Percentiles rank a stretch among this genome's conserved stretches.
phyloP scores from a whole-genome alignment of 495 filamentous ascomycete genomes.

The Penicillium ucsense region DNA sequence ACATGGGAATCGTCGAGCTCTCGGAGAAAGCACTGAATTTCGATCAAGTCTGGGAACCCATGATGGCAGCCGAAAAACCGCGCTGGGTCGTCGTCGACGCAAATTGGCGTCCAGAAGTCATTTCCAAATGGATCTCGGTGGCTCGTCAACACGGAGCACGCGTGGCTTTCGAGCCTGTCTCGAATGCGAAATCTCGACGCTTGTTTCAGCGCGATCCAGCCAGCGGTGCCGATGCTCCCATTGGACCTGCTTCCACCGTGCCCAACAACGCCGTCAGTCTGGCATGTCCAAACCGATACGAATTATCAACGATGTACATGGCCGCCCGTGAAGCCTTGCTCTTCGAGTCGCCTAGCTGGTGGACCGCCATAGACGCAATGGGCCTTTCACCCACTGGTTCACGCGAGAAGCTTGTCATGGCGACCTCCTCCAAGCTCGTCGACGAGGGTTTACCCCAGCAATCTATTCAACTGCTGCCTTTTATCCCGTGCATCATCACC shows the following conservation, averaged over 20 bases:
- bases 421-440: constrained; percentile 54
- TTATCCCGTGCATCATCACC: constrained; percentile 70
- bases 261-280: constrained; percentile 58
- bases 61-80: constrained; percentile 45
- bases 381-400: constrained; percentile 47
- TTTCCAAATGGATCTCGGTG: constrained; percentile 52
- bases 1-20: constrained; percentile 77
- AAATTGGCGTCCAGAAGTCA: constrained; percentile 60
- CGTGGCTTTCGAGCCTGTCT: constrained; percentile 90
- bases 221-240: constrained; percentile 12
- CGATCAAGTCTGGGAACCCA: constrained; percentile 48
- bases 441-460: constrained; percentile 76
- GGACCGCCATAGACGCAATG: constrained; percentile 65
- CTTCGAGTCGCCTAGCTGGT: constrained; percentile 63
- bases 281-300: constrained; percentile 71
- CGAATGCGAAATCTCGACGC: constrained; percentile 59
- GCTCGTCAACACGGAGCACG: constrained; percentile 43
- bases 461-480: constrained; percentile 76
- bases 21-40: constrained; percentile 30
- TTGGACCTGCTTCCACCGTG: constrained; percentile 34
- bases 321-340: constrained; percentile 51
- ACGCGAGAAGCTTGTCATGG: constrained; percentile 51
- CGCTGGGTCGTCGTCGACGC: constrained; percentile 73
- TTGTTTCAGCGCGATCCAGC: constrained; percentile 43
- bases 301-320: constrained; percentile 66